Percentiles rank a stretch among this genome's conserved stretches.
These are phyloP conservation scores for Gremmenia infestans DNA, from an alignment of 2,329 filamentous ascomycete genomes.

Conservation along the genomic window DNA sequence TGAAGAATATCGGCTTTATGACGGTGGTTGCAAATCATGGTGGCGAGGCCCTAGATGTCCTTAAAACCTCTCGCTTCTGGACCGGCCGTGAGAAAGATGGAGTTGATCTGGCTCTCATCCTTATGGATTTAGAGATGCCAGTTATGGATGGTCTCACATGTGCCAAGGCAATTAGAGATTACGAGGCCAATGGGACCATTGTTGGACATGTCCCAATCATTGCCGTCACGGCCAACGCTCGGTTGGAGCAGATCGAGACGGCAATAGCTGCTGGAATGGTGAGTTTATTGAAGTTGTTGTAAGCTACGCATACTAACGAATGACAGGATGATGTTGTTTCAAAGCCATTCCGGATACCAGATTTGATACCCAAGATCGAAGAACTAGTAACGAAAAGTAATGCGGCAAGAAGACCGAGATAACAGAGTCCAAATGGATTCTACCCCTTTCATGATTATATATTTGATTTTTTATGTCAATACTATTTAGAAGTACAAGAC, in stretches of 20 bases:
- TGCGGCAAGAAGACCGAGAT: not conserved
- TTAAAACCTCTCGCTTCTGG: constrained; percentile 55
- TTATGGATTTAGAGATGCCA: constrained; percentile 83
- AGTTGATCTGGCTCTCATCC: constrained; percentile 57
- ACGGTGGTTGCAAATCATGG: constrained; percentile 62
- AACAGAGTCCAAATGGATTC: not conserved
- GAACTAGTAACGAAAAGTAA: constrained; percentile 32
- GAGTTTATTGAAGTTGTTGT: constrained; percentile 31
- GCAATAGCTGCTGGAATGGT: constrained; percentile 71
- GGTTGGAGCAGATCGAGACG: constrained; percentile 66
- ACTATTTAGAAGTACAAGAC: not conserved
- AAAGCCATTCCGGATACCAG: constrained; percentile 74
- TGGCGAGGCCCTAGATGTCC: constrained; percentile 53
- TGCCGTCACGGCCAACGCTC: constrained; percentile 77
- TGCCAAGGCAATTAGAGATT: constrained; percentile 61
- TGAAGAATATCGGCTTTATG: constrained; percentile 55
- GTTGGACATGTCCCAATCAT: constrained; percentile 68
- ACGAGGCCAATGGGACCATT: constrained; percentile 58
- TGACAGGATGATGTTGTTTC: constrained; percentile 68
- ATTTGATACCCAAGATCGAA: constrained; percentile 63
- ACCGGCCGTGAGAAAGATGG: constrained; percentile 37
- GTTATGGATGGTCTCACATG: constrained; percentile 78
- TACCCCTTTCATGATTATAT: not conserved
- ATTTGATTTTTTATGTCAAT: too few relatives aligned
- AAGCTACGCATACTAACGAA: constrained; percentile 14